These are phyloP conservation scores for Podila epigama DNA, from an alignment of 192 early-diverging fungal species.

Conservation along the genomic window DNA sequence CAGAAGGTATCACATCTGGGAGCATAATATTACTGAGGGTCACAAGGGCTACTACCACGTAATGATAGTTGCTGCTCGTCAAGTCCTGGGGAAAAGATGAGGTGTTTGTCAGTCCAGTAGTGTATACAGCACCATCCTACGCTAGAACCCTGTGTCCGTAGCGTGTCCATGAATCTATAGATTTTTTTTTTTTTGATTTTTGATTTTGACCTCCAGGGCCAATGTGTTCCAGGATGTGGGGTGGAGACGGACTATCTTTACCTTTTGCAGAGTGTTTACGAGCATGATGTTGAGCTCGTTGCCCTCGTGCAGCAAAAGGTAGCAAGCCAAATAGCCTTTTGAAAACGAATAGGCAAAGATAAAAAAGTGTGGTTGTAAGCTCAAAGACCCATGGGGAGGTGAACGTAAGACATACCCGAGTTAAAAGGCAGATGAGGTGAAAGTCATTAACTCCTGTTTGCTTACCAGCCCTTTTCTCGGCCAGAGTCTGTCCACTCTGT, in stretches of 20 bases:
- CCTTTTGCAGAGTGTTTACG: conserved; percentile 63
- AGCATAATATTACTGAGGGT: conserved; percentile 58
- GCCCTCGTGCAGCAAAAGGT: conserved; percentile 54
- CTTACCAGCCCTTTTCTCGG: conserved; percentile 56
- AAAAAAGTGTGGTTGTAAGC: not conserved
- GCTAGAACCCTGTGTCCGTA: too few species aligned
- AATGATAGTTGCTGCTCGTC: conserved; percentile 58
- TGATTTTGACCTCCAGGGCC: not conserved
- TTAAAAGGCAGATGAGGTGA: not conserved
- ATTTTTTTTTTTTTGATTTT: not conserved
- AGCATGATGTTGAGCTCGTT: conserved; percentile 63
- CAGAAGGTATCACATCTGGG: conserved; percentile 49
- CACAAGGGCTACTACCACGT: conserved; percentile 56
- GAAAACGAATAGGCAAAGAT: not conserved
- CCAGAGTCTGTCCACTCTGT: conserved; percentile 59
- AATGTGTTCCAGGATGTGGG: not conserved
- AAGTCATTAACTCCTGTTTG: not conserved
- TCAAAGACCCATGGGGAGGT: not conserved
- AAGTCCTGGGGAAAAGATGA: conserved; percentile 50
- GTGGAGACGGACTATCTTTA: not conserved
- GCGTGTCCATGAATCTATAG: conserved; percentile 5
- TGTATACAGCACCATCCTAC: too few species aligned
- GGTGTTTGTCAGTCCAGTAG: too few species aligned
- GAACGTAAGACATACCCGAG: too few species aligned
- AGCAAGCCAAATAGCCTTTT: conserved; percentile 59